Evolutionary conservation across 768 basidiomycete species (phyloP), one percentile per base, ranked within the genome.

Genomic region (Glaciozyma martinii): DNA sequence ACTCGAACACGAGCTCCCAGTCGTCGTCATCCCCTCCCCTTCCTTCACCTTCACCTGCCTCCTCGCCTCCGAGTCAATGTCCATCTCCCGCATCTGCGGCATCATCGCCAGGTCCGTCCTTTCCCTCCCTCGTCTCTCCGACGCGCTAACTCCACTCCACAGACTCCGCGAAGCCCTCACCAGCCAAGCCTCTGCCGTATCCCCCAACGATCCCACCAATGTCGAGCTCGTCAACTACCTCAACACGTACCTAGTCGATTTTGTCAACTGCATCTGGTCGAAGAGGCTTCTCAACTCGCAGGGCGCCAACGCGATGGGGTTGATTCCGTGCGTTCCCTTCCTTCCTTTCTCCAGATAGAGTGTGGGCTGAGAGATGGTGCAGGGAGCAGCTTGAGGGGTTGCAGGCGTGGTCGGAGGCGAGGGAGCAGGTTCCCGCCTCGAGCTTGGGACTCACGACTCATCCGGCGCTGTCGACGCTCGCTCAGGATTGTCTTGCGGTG

Each of bases 161-260:
- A 68, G 67, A 9, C 37, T 64, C 16, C 62, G 67, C 23, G 63
- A 68, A 25, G 63, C 63, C 1, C 63, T 68, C 27, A 64, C 63
- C 1, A 57, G 67, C 13, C 32, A 42, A 3, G 3, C 13, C 3
- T 59, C 54, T 21, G 67, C 67, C 10, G 23, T 68, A 19, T 18
- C n/a, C 3, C 29, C 30, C 4, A 49, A 55, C 1, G 49, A 55
- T 6, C 43, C 53, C 1, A 0, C 2, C 3, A 32, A 53, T n/a
- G 29, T 29, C 7, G 52, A 42, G 37, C 52, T 61, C n/a, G 47
- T 68, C 52, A 15, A 4, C 10, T n/a, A 15, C 21, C 60, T 68
- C n/a, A 67, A 67, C 52, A n/a, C 19, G 1, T 52, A 21, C 18
- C 27, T 67, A 1, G 27, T 63, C 62, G 62, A 63, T 9, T 57